Evolutionary conservation across 257 asterid genomes (phyloP).

Genomic region (Solanum arcanum): DNA sequence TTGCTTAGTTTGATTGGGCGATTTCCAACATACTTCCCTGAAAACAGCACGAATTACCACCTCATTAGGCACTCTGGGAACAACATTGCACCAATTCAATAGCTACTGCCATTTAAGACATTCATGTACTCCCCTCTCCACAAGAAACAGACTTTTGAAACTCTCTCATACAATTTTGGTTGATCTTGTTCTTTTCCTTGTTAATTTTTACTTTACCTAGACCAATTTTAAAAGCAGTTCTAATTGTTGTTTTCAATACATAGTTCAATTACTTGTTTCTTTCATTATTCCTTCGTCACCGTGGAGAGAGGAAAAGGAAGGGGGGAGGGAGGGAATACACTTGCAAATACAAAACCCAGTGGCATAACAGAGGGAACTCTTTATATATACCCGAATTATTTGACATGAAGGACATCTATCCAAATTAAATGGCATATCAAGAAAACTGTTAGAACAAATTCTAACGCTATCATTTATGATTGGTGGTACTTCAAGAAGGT

Average conservation of each 20-base stretch:
- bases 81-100: neutral
- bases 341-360: neutral
- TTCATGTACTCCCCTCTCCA: neutral
- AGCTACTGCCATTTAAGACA: neutral
- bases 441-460: neutral
- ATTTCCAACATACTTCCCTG: conserved; percentile 90
- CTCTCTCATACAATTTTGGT: neutral
- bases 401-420: neutral
- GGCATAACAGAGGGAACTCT: neutral
- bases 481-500: neutral
- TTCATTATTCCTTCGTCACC: neutral
- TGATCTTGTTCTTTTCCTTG: neutral
- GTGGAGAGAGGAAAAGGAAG: neutral
- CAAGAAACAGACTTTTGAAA: neutral
- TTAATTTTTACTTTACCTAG: neutral
- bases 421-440: neutral
- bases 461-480: neutral
- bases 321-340: neutral
- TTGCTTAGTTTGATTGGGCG: conserved; percentile 56
- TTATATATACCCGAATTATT: neutral
- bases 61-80: neutral
- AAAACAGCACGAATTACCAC: neutral
- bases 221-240: neutral
- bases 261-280: neutral
- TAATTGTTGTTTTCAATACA: neutral